Evolutionary conservation across 495 filamentous ascomycete genomes (phyloP).

Genomic region (Aspergillus hancockii): DNA sequence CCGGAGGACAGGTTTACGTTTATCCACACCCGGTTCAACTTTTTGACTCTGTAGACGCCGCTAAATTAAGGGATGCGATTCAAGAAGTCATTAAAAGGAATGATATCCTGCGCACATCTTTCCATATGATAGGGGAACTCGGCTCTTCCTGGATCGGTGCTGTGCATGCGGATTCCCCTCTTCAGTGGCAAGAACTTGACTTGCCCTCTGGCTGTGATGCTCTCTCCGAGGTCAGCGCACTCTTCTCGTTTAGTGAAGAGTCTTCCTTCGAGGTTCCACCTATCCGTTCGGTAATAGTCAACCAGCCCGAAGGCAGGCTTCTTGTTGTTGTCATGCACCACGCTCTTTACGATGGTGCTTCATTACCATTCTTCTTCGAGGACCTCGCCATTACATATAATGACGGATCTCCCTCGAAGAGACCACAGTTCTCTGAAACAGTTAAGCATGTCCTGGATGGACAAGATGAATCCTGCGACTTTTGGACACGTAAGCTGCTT

Average conservation of each 20-base stretch:
- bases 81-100: conserved; percentile 38
- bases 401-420: conserved; percentile 18
- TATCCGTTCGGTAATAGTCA: conserved; percentile 21
- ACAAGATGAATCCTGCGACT: conserved; percentile 30
- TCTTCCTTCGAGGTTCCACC: conserved; percentile 21
- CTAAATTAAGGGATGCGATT: conserved; percentile 50
- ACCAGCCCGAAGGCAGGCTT: conserved; percentile 22
- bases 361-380: conserved; percentile 68
- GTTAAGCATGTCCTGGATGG: conserved; percentile 28
- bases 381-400: conserved; percentile 46
- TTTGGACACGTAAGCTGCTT: conserved; percentile 41
- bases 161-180: conserved; percentile 22
- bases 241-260: conserved; percentile 20
- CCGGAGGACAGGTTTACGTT: conserved; percentile 60
- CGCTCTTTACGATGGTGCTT: conserved; percentile 85
- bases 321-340: conserved; percentile 64
- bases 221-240: conserved; percentile 13
- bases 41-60: conserved; percentile 33
- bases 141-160: conserved; percentile 26
- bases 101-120: conserved; percentile 65
- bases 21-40: conserved; percentile 62
- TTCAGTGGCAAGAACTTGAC: conserved; percentile 24
- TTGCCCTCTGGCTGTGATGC: conserved; percentile 16
- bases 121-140: conserved; percentile 37
- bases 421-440: conserved; percentile 32